Base-by-base conservation (phyloP, 306 rosid species). In the Acacia confusa region DNA sequence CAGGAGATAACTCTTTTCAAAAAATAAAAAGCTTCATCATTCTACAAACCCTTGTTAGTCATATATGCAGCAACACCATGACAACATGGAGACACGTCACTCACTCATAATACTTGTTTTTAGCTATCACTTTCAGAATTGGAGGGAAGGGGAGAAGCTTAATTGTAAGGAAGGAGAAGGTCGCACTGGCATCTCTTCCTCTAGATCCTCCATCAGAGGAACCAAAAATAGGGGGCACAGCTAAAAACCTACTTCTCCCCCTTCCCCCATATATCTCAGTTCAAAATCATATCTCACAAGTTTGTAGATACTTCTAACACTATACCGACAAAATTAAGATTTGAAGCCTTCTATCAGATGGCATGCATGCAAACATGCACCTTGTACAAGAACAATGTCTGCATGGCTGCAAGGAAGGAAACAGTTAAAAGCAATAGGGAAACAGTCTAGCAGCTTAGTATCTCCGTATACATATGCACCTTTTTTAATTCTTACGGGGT, bases 201-300 rank as follows among this genome's bases (percentile, higher is more conserved):
- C 34, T 11, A 16, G 67, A 60, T 25, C 36, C 16, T 60, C 19
- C 66, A 2, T 9, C 36, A 3, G 17, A 60, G 67, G 36, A 3
- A 28, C 34, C 67, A 25, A 25, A 24, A 25, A 25, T 60, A 60
- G 17, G 34, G 57, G n/a, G n/a, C n/a, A 50, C n/a, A 16, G 30
- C 66, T 4, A 60, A 60, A 60, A n/a, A 25, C 22, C 63, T n/a
- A n/a, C 63, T n/a, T 9, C 28, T 20, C 63, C 28, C 28, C 27
- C 12, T 55, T 55, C 4, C 63, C 32, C 34, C 28, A 58, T 25
- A 58, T 58, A 14, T 58, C 32, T 58, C 52, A 47, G 66, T 25
- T 58, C 34, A 28, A 55, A 55, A 61, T 61, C 38, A 47, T 47
- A 27, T 27, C 38, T 61, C 68, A 73, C 69, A 71, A 72, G 72